phyloP scores from a whole-genome alignment of 108 stramenopile genomes.

The Schizochytrium sp. region DNA sequence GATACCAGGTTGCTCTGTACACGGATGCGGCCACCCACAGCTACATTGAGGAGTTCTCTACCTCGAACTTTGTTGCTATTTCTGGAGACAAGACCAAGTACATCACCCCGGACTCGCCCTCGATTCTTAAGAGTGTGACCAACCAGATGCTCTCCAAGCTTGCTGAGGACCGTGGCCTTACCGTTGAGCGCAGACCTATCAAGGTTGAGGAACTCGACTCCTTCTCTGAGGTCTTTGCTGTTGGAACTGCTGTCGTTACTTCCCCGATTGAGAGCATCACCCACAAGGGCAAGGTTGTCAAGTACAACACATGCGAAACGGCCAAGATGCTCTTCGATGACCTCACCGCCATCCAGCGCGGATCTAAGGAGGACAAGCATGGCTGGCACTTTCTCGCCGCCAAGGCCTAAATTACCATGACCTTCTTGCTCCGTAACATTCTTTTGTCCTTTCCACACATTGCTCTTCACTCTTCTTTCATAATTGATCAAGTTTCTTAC shows the following conservation, averaged over 20 bases:
- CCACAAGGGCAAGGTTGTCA: conserved; percentile 74
- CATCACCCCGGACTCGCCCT: conserved; percentile 89
- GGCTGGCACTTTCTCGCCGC: conserved; percentile 79
- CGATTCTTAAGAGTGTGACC: conserved; percentile 93
- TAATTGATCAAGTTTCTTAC: background rate
- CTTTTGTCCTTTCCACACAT: background rate
- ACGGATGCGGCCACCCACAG: conserved; percentile 92
- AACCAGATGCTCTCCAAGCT: conserved; percentile 96
- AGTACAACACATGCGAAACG: conserved; percentile 75
- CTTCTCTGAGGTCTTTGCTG: conserved; percentile 95
- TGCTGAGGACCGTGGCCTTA: conserved; percentile 88
- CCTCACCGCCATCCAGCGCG: conserved; percentile 91
- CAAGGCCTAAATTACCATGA: background rate
- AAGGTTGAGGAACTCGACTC: conserved; percentile 81
- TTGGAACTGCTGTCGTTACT: conserved; percentile 97
- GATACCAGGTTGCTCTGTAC: conserved; percentile 95
- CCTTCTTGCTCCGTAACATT: too few species aligned
- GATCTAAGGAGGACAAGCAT: conserved; percentile 89
- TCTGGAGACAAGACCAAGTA: conserved; percentile 81
- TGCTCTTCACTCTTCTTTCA: background rate
- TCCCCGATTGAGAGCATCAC: conserved; percentile 91
- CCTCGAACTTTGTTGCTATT: conserved; percentile 97
- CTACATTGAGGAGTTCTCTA: conserved; percentile 95
- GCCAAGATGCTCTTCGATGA: conserved; percentile 87
- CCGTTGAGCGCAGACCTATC: conserved; percentile 84